Evolutionary conservation across 257 asterid genomes (phyloP).

Genomic region (Gentiana straminea): DNA sequence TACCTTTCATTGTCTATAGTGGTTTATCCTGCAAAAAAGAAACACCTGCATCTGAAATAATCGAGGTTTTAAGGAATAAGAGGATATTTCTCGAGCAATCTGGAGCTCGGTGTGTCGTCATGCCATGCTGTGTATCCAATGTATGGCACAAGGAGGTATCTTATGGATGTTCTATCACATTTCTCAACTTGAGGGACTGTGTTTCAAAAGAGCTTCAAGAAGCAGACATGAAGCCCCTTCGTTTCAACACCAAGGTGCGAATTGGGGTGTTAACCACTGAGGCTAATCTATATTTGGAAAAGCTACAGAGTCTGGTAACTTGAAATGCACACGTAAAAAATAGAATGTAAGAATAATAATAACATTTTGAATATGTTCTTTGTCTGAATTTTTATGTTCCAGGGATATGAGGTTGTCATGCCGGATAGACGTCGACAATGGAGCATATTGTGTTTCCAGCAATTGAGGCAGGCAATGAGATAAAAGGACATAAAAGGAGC

Average conservation of each 20-base stretch:
- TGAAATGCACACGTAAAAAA: neutral
- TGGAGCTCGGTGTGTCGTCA: slow-evolving; percentile 19
- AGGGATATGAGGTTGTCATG: slow-evolving; percentile 23
- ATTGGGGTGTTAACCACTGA: slow-evolving; percentile 17
- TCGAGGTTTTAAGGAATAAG: slow-evolving; percentile 15
- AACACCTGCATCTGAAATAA: neutral
- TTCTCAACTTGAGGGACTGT: slow-evolving; percentile 15
- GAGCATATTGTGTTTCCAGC: slow-evolving; percentile 21
- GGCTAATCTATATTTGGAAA: slow-evolving; percentile 12
- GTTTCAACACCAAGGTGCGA: slow-evolving; percentile 10
- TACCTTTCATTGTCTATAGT: slow-evolving; percentile 18
- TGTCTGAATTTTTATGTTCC: neutral
- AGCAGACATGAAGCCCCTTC: slow-evolving; percentile 21
- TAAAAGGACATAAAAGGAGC: slow-evolving; percentile 22
- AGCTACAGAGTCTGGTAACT: slow-evolving; percentile 18
- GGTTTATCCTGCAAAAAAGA: slow-evolving; percentile 4
- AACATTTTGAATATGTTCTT: neutral
- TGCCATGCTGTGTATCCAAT: slow-evolving; percentile 20
- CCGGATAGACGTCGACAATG: slow-evolving; percentile 20
- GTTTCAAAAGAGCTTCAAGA: slow-evolving; percentile 18
- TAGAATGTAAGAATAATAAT: neutral
- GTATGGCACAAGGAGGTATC: slow-evolving; percentile 15
- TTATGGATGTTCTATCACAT: slow-evolving; percentile 14
- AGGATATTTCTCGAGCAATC: slow-evolving; percentile 20
- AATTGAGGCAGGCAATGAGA: slow-evolving; percentile 17